Percentiles rank a stretch among this genome's conserved stretches.
Evolutionary conservation across 1,284 basidiomycete genomes (phyloP).

Genomic region (Phenoliferia sp.): DNA sequence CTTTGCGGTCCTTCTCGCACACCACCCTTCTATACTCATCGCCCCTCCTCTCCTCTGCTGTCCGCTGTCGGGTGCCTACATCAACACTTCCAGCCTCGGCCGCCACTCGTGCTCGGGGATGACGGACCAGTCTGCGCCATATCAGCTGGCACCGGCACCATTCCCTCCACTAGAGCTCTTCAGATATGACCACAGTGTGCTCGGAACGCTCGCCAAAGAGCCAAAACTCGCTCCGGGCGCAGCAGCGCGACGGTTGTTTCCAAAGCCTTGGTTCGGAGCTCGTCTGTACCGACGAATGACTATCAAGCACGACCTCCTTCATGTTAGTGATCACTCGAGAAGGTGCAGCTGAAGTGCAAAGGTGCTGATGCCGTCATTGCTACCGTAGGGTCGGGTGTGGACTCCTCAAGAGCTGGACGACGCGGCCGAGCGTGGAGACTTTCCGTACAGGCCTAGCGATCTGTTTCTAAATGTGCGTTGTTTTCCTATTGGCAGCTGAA

Average conservation of each 20-base stretch:
- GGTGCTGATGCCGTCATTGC: neutral
- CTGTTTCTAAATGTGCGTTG: slow-evolving; percentile 47
- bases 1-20: no score
- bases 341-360: neutral
- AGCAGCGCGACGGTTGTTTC: slow-evolving; percentile 31
- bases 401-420: slow-evolving; percentile 44
- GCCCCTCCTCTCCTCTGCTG: no score
- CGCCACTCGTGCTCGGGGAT: no score
- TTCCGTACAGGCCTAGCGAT: slow-evolving; percentile 46
- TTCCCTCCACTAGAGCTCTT: slow-evolving; percentile 11
- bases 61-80: no score
- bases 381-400: slow-evolving; percentile 27
- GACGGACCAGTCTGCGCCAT: no score
- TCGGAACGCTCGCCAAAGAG: neutral
- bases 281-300: slow-evolving; percentile 33
- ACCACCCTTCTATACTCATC: no score
- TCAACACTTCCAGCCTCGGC: no score
- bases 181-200: neutral
- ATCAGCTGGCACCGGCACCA: neutral
- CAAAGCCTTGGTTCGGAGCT: slow-evolving; percentile 32
- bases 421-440: slow-evolving; percentile 45
- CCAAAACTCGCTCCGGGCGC: slow-evolving; percentile 8
- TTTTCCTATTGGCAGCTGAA: neutral
- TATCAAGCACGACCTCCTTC: slow-evolving; percentile 37
- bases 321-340: slow-evolving; percentile 6